Conservation (phyloP, 352 stramenopile species). For the Plasmopara muralis region DNA sequence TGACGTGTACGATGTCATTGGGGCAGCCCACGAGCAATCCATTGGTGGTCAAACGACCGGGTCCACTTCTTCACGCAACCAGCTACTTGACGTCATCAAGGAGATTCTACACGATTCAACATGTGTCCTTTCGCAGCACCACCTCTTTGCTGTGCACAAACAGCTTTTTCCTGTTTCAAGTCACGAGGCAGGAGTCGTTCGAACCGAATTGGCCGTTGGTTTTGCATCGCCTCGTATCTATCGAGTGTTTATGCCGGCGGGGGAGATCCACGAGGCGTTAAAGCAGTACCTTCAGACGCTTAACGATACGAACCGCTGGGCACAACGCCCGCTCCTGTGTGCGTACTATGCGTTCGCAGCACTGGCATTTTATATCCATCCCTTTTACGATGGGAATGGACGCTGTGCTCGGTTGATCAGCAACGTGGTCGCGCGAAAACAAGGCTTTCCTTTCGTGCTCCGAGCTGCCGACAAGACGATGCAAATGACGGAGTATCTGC, state of each 20-base stretch:
- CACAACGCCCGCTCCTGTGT: conserved; percentile 47
- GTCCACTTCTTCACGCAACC: conserved; percentile 22
- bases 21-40: conserved; percentile 42
- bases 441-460: conserved; percentile 52
- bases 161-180: conserved; percentile 42
- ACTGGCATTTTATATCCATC: conserved; percentile 80
- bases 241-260: conserved; percentile 64
- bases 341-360: conserved; percentile 77
- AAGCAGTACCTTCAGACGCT: conserved; percentile 36
- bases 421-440: conserved; percentile 71
- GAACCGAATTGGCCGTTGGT: conserved; percentile 53
- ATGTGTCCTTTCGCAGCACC: conserved; percentile 45
- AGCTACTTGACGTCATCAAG: conserved; percentile 57
- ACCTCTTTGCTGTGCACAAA: conserved; percentile 52
- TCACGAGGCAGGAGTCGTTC: conserved; percentile 42
- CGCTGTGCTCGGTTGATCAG: conserved; percentile 63
- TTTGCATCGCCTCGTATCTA: conserved; percentile 78
- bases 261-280: conserved; percentile 48
- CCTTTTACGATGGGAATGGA: conserved; percentile 81
- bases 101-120: conserved; percentile 51
- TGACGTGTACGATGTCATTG: conserved; percentile 71
- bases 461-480: conserved; percentile 78
- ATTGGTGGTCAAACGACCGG: conserved; percentile 7
- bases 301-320: conserved; percentile 37
- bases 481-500: conserved; percentile 61